Evolutionary conservation across 805 yeast species (phyloP).

Genomic region (Nakazawaea ishiwadae): DNA sequence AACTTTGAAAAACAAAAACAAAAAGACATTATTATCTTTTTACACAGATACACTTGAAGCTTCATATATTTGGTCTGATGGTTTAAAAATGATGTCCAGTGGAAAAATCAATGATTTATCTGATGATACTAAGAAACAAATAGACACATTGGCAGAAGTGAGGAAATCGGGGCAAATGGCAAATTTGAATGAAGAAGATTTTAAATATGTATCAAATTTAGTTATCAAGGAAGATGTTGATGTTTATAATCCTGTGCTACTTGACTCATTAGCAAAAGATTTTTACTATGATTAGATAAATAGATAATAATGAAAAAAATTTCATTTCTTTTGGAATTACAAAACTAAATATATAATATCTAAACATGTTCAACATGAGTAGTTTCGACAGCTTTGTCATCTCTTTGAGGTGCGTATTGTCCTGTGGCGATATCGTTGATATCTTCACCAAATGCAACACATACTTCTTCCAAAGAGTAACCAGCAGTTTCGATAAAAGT

Average conservation of each 20-base stretch:
- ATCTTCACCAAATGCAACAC: conserved; percentile 16
- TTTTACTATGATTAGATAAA: too few relatives aligned
- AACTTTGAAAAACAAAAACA: conserved; percentile 38
- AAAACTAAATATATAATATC: too few relatives aligned
- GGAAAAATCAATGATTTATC: conserved; percentile 31
- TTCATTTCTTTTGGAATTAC: conserved; percentile 16
- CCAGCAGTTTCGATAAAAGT: conserved; percentile 34
- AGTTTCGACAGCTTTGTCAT: neutral
- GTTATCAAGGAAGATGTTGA: neutral
- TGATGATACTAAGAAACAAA: conserved; percentile 38
- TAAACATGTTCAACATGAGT: conserved; percentile 6
- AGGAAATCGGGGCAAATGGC: conserved; percentile 47
- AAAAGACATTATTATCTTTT: conserved; percentile 46
- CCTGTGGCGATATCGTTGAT: conserved; percentile 6
- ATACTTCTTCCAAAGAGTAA: conserved; percentile 34
- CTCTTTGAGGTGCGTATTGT: neutral
- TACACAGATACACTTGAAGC: conserved; percentile 67
- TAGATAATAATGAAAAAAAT: too few relatives aligned
- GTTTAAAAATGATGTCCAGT: conserved; percentile 49
- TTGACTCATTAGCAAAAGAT: conserved; percentile 19
- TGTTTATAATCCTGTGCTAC: conserved; percentile 19
- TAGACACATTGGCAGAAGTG: conserved; percentile 37
- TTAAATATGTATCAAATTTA: conserved; percentile 3
- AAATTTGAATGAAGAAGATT: conserved; percentile 28
- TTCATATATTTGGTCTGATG: conserved; percentile 75